Percentiles rank a stretch among this genome's conserved stretches.
Evolutionary conservation across 1,139 yeast genomes (phyloP).

Genomic region (Casaregolazyma lundiana): DNA sequence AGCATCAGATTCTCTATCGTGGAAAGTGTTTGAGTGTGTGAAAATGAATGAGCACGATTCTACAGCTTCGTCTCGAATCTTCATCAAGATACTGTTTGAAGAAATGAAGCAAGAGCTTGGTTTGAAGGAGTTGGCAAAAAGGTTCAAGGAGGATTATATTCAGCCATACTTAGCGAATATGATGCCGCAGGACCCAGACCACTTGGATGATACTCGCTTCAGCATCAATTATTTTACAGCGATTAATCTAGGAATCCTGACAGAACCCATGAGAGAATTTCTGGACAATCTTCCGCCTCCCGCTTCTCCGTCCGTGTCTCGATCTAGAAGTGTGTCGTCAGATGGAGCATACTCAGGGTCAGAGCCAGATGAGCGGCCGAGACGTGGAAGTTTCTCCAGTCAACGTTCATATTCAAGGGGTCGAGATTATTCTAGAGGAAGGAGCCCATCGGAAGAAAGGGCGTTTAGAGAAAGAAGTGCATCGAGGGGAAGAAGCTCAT

Average conservation of each 20-base stretch:
- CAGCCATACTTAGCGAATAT: slow-evolving; percentile 31
- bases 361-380: neutral
- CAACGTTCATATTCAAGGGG: no score
- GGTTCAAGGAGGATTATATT: slow-evolving; percentile 45
- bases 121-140: slow-evolving; percentile 44
- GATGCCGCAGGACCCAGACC: slow-evolving; percentile 41
- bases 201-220: slow-evolving; percentile 61
- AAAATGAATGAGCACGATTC: slow-evolving; percentile 68
- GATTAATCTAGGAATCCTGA: slow-evolving; percentile 77
- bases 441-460: no score
- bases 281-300: slow-evolving; percentile 39
- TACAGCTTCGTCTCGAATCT: slow-evolving; percentile 74
- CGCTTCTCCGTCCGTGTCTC: slow-evolving; percentile 5
- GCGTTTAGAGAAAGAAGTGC: no score
- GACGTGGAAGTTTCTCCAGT: neutral
- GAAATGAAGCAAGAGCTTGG: slow-evolving; percentile 82
- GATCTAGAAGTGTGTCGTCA: neutral
- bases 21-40: slow-evolving; percentile 52
- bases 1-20: slow-evolving; percentile 63
- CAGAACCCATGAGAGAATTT: slow-evolving; percentile 72
- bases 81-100: slow-evolving; percentile 74
- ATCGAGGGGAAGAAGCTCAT: neutral
- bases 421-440: no score
- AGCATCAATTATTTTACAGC: slow-evolving; percentile 91
- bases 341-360: neutral